phyloP scores from a whole-genome alignment of 2,329 filamentous ascomycete genomes.

The Arthroderma uncinatum region DNA sequence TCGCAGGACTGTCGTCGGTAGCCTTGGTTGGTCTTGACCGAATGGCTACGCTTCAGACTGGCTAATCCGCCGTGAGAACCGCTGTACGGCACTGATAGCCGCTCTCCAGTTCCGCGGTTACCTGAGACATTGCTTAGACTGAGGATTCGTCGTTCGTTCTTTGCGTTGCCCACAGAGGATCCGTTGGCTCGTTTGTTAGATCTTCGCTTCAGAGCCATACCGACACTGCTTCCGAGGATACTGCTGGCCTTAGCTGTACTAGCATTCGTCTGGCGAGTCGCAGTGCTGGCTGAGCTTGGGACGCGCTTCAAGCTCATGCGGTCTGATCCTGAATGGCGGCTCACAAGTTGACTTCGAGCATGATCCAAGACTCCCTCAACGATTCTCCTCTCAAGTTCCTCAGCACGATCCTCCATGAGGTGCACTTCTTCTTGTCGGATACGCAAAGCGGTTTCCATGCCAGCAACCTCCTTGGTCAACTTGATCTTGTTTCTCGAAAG shows the following conservation, averaged over 20 bases:
- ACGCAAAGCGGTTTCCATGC: conserved; percentile 77
- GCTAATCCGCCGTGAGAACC: conserved; percentile 34
- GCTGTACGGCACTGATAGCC: conserved; percentile 22
- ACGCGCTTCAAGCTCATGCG: conserved; percentile 44
- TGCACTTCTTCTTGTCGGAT: conserved; percentile 85
- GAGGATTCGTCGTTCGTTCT: conserved; percentile 59
- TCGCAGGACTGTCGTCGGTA: conserved; percentile 62
- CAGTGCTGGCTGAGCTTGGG: conserved; percentile 35
- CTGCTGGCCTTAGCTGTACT: conserved; percentile 29
- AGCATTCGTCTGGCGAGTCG: conserved; percentile 27
- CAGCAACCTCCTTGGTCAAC: conserved; percentile 74
- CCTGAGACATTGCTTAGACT: conserved; percentile 83
- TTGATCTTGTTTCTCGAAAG: conserved; percentile 67
- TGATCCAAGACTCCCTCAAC: conserved; percentile 94
- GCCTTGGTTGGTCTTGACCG: conserved; percentile 50
- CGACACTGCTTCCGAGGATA: conserved; percentile 33
- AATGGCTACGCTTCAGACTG: conserved; percentile 65
- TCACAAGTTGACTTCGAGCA: conserved; percentile 70
- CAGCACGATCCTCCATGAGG: conserved; percentile 79
- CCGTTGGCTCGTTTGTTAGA: conserved; percentile 33
- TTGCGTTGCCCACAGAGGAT: conserved; percentile 36
- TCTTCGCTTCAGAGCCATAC: conserved; percentile 43
- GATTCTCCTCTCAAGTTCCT: conserved; percentile 81
- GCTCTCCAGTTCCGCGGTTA: conserved; percentile 41
- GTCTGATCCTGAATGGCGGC: conserved; percentile 49